Percentiles rank a stretch among this genome's conserved stretches.
These are phyloP conservation scores for Monosporascus sp. DNA, from an alignment of 2,329 filamentous ascomycete species.

Conservation along the genomic window DNA sequence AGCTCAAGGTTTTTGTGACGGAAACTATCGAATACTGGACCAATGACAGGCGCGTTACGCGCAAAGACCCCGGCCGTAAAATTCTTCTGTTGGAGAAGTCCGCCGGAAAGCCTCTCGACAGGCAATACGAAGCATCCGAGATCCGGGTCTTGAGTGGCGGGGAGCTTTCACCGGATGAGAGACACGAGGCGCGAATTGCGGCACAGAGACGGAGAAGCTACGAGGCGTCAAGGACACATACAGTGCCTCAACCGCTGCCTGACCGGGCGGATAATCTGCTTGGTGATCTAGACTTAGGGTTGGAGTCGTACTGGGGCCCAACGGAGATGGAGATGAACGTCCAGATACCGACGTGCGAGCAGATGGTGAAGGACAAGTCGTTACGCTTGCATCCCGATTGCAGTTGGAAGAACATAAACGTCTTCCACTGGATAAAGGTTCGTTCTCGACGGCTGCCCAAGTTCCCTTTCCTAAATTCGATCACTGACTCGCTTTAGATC, in stretches of 20 bases:
- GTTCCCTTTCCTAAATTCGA: neutral
- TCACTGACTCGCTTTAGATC: slow-evolving; percentile 48
- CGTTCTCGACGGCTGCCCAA: slow-evolving; percentile 14
- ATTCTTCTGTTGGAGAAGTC: slow-evolving; percentile 83
- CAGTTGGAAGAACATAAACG: slow-evolving; percentile 88
- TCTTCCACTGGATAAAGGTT: slow-evolving; percentile 96
- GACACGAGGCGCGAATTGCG: slow-evolving; percentile 41
- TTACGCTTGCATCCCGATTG: slow-evolving; percentile 77
- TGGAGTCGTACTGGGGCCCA: slow-evolving; percentile 72
- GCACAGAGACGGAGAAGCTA: slow-evolving; percentile 48
- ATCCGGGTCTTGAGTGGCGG: slow-evolving; percentile 75
- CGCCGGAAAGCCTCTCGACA: slow-evolving; percentile 69
- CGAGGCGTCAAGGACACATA: slow-evolving; percentile 40
- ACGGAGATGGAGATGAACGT: slow-evolving; percentile 95
- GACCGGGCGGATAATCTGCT: slow-evolving; percentile 64
- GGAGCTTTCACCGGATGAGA: slow-evolving; percentile 54
- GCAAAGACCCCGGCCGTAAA: slow-evolving; percentile 78
- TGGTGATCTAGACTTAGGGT: slow-evolving; percentile 66
- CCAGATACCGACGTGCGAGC: slow-evolving; percentile 81
- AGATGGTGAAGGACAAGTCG: slow-evolving; percentile 68
- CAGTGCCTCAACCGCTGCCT: slow-evolving; percentile 37
- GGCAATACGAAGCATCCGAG: slow-evolving; percentile 68
- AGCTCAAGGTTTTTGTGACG: slow-evolving; percentile 85
- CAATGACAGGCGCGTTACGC: slow-evolving; percentile 75
- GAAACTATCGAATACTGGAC: slow-evolving; percentile 92